Evolutionary conservation across 2,329 filamentous ascomycete species (phyloP), one percentile per base, ranked within the genome.

Genomic region (Neonectria faginata): DNA sequence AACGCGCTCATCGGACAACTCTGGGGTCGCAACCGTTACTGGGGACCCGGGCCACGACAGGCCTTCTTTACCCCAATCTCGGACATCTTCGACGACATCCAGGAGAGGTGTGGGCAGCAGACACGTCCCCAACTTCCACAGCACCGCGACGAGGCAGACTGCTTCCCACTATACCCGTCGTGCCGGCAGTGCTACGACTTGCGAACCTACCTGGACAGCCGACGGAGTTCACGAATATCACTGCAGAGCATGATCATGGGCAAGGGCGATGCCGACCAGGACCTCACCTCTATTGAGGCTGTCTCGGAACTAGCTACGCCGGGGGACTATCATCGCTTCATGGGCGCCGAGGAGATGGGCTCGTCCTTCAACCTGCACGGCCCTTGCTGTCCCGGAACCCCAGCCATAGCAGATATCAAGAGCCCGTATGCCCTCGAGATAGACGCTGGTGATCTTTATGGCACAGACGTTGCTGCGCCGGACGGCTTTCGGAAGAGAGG

Each of bases 81-180:
- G 31, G 82, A 83, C 63, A 75, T 83, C 14, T 79, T 83, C 22
- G 81, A 84, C 42, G 81, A 83, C 51, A 81, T 83, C 25, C 80
- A 82, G 60, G 82, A 83, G 66, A 78, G 77, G 54, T 83, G 80
- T 53, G 79, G 76, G 2, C 75, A 82, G 67, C 73, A 78, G 47
- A 69, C 70, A 7, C 76, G 80, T 16, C 81, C 81, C 0, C 75
- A 77, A 58, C 76, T 83, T 22, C 81, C 81, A 0, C 78, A 80
- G 58, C 72, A 79, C 52, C 77, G 79, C 3, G 78, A 82, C 44
- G 80, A 82, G 27, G 77, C 76, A 7, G 80, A 81, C 36, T 74
- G 78, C 5, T 81, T 78, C 64, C 74, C 80, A 1, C 73, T 78
- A 2, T 80, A 81, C 55, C 81, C 81, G 0, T 72, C 79, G 0